phyloP scores from a whole-genome alignment of 2,329 filamentous ascomycete species.

The Decorospora gaudefroyi region DNA sequence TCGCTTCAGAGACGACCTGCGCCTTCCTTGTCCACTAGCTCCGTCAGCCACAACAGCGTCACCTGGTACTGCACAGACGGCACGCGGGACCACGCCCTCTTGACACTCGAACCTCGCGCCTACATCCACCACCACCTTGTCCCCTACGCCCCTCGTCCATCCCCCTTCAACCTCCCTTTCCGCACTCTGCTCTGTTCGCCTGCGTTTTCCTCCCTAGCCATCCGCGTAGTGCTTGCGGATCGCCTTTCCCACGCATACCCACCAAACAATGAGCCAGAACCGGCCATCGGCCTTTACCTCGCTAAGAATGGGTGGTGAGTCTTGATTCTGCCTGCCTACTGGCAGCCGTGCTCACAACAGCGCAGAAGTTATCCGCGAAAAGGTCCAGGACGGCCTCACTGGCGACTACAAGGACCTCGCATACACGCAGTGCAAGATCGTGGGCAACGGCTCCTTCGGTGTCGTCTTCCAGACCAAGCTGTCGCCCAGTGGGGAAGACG shows the following conservation, averaged over 20 bases:
- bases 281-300: slow-evolving; percentile 85
- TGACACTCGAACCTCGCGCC: slow-evolving; percentile 26
- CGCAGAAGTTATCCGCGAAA: slow-evolving; percentile 94
- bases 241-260: slow-evolving; percentile 31
- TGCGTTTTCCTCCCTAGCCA: slow-evolving; percentile 51
- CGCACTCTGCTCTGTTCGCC: slow-evolving; percentile 54
- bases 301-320: slow-evolving; percentile 96
- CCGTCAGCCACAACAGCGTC: slow-evolving; percentile 26
- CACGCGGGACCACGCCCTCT: slow-evolving; percentile 31
- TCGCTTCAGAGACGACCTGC: slow-evolving; percentile 25
- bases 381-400: slow-evolving; percentile 96
- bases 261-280: slow-evolving; percentile 77
- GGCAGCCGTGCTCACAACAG: slow-evolving; percentile 40
- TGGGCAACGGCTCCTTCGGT: slow-evolving; percentile 97
- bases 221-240: slow-evolving; percentile 39
- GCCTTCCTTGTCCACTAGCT: slow-evolving; percentile 26
- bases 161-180: slow-evolving; percentile 46
- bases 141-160: slow-evolving; percentile 59
- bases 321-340: slow-evolving; percentile 3
- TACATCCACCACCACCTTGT: slow-evolving; percentile 32
- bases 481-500: slow-evolving; percentile 95
- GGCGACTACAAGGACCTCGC: slow-evolving; percentile 96
- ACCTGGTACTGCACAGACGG: slow-evolving; percentile 28
- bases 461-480: slow-evolving; percentile 99
- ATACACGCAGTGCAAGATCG: slow-evolving; percentile 99